Conservation (phyloP, 2,329 filamentous ascomycete genomes). For the Diplodia intermedia region DNA sequence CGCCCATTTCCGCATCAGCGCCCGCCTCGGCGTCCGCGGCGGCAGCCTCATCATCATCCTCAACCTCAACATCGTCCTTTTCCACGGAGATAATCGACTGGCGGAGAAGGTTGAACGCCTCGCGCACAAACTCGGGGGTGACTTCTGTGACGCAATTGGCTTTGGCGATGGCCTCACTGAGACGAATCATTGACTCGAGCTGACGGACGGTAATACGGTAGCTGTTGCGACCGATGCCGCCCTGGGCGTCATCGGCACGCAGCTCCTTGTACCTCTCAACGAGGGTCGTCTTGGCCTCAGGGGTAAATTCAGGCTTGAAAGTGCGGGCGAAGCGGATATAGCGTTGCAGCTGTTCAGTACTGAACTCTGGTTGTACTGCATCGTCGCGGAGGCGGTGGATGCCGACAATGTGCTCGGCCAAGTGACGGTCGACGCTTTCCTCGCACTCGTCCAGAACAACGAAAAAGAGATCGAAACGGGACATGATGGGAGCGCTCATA, state of each 20-base stretch:
- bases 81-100: conserved; percentile 98
- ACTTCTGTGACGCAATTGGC: conserved; percentile 96
- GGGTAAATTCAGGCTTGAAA: conserved; percentile 90
- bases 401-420: conserved; percentile 92
- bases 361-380: conserved; percentile 90
- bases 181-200: conserved; percentile 91
- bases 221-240: conserved; percentile 90
- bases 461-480: conserved; percentile 98
- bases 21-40: conserved; percentile 60
- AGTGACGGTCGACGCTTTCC: conserved; percentile 84
- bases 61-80: conserved; percentile 95
- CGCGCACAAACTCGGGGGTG: conserved; percentile 80
- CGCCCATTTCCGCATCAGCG: conserved; percentile 41
- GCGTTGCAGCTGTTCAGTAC: conserved; percentile 92
- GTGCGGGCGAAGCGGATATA: conserved; percentile 97
- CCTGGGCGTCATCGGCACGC: conserved; percentile 89
- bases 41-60: conserved; percentile 75
- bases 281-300: conserved; percentile 82
- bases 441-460: conserved; percentile 97
- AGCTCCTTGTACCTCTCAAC: conserved; percentile 97
- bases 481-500: conserved; percentile 99
- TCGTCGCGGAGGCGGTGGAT: conserved; percentile 93
- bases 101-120: conserved; percentile 88
- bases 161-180: conserved; percentile 98
- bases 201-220: conserved; percentile 98